Base-by-base conservation (phyloP, 2,329 filamentous ascomycete genomes). In the Zopfia rhizophila region DNA sequence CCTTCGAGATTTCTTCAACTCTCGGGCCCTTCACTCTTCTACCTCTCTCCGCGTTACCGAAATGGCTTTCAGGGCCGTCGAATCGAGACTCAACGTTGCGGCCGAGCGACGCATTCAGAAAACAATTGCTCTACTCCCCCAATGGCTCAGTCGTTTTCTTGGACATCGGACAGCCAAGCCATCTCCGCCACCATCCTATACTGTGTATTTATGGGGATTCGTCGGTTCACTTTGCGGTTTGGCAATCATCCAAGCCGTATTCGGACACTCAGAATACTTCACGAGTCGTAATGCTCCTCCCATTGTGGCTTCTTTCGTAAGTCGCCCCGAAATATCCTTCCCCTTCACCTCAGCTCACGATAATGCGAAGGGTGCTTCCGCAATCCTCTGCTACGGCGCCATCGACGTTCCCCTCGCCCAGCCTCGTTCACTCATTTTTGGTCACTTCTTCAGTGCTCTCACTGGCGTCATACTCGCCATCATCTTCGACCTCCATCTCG, bases 71-170 rank as follows among this genome's bases (percentile, higher is more conserved):
- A n/a, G n/a, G n/a, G n/a, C n/a, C n/a, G n/a, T n/a, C n/a, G n/a
- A n/a, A n/a, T n/a, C n/a, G n/a, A n/a, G n/a, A n/a, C n/a, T n/a
- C n/a, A n/a, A n/a, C 11, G 61, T 67, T 11, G 60, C 56, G 16
- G 60, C 46, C 17, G 65, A 68, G 35, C 63, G 58, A 22, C 32
- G 48, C 13, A 61, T 68, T 66, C 64, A 66, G 28, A 51, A 43
- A 14, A 57, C 51, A 13, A 59, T 69, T 32, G 38, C 60, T 8
- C 56, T 76, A 28, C 66, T 95, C 2, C 91, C 91, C 0, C 76
- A 75, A 44, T 81, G 81, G 1, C 62, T 93, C 18, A 82, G 88
- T n/a, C 82, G 84, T 58, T 87, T 90, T 63, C 73, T 95, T 4
- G 76, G 76, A 28, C 71, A 75, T 39, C 66, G 75, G 19, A 55